These are phyloP conservation scores for Kregervanrija fluxuum DNA, from an alignment of 805 yeast genomes.

Conservation along the genomic window DNA sequence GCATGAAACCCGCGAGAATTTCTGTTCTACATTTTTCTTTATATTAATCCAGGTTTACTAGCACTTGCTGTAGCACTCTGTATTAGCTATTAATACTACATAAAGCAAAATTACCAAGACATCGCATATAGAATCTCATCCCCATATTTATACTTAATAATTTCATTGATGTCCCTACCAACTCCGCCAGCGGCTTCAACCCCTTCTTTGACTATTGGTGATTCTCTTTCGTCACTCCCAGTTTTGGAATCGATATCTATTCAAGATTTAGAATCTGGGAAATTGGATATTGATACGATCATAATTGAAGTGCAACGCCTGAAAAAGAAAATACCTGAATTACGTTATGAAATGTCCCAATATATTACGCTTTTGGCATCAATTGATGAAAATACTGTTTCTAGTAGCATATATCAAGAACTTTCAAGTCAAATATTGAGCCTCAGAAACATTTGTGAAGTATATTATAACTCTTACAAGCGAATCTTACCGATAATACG, in stretches of 20 bases:
- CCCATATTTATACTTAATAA: neutral
- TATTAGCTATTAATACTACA: too few relatives aligned
- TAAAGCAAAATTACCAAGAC: too few relatives aligned
- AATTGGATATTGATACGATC: slow-evolving; percentile 27
- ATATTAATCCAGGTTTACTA: too few relatives aligned
- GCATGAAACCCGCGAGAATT: too few relatives aligned
- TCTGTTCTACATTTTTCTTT: too few relatives aligned
- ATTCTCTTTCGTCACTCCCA: slow-evolving; percentile 1
- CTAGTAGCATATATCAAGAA: slow-evolving; percentile 34
- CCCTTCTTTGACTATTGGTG: neutral
- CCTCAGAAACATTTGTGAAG: slow-evolving; percentile 33
- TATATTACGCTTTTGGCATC: slow-evolving; percentile 30
- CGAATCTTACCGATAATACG: slow-evolving; percentile 43
- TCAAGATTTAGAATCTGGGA: slow-evolving; percentile 36
- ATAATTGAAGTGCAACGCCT: slow-evolving; percentile 31
- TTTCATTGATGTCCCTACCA: neutral
- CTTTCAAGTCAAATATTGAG: slow-evolving; percentile 28
- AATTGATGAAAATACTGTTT: slow-evolving; percentile 38
- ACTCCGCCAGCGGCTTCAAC: slow-evolving; percentile 1
- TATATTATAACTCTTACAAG: slow-evolving; percentile 37
- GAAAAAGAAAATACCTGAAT: slow-evolving; percentile 21
- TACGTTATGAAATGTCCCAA: slow-evolving; percentile 34
- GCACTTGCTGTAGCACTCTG: too few relatives aligned
- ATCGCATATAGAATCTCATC: neutral
- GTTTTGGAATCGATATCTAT: slow-evolving; percentile 20